These are phyloP conservation scores for Cercospora sp. DNA, from an alignment of 2,329 filamentous ascomycete species.

Conservation along the genomic window DNA sequence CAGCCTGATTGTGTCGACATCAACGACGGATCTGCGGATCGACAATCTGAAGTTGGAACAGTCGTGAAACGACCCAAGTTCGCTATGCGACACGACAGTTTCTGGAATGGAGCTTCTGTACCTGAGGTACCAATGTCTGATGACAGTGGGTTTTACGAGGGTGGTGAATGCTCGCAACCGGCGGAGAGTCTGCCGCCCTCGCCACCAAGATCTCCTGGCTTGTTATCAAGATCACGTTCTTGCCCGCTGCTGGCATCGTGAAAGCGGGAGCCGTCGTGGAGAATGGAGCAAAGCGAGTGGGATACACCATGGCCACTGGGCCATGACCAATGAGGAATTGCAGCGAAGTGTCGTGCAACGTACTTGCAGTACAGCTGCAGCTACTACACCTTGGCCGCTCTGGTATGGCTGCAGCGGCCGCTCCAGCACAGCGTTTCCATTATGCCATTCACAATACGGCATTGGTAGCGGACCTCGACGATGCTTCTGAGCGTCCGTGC, in stretches of 20 bases:
- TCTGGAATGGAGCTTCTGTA: not conserved
- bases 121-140: not conserved
- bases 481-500: not conserved
- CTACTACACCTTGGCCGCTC: not conserved
- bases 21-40: not conserved
- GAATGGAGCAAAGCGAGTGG: not conserved
- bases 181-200: not conserved
- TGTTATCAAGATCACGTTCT: not conserved
- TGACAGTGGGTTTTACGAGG: not conserved
- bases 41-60: not conserved
- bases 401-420: not conserved
- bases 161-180: not conserved
- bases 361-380: not conserved
- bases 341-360: not conserved
- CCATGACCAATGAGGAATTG: not conserved
- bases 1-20: constrained; percentile 11
- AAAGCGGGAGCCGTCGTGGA: not conserved
- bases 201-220: not conserved
- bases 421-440: not conserved
- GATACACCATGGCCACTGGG: not conserved
- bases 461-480: not conserved
- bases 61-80: constrained; percentile 6
- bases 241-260: constrained; percentile 2
- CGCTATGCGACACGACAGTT: not conserved
- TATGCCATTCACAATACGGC: not conserved